A percentile compares a stretch with the other conserved stretches of the same genome.
Evolutionary conservation across 2,329 filamentous ascomycete genomes (phyloP).

Genomic region (Cercospora citrullina): DNA sequence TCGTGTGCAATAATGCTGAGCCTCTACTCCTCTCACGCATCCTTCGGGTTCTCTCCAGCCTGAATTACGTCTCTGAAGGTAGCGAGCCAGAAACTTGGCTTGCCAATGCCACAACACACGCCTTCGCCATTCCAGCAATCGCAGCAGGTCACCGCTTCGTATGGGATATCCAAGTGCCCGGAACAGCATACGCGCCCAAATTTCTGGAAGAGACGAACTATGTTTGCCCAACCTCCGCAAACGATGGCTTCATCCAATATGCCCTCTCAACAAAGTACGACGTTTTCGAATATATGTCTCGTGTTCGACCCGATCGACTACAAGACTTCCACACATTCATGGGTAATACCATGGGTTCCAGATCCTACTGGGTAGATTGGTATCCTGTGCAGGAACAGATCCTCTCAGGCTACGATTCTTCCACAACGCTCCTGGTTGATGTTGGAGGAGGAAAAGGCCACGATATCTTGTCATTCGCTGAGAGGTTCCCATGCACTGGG

Average conservation of each 20-base stretch:
- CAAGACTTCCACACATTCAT: conserved; percentile 12
- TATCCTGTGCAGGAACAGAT: not conserved
- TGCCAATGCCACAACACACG: not conserved
- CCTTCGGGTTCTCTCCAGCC: not conserved
- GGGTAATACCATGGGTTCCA: conserved; percentile 12
- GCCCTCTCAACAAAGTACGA: conserved; percentile 5
- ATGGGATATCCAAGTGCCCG: not conserved
- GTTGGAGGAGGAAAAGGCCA: not conserved
- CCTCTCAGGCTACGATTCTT: not conserved
- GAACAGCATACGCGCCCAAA: not conserved
- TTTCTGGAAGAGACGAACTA: not conserved
- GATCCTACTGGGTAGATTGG: conserved; percentile 11
- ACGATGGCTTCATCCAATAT: not conserved
- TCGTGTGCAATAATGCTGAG: not conserved
- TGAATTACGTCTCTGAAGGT: not conserved
- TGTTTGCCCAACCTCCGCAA: not conserved
- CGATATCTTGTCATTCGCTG: not conserved
- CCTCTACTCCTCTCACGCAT: not conserved
- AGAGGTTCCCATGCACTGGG: not conserved
- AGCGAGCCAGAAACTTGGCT: not conserved
- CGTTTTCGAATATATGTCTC: conserved; percentile 12
- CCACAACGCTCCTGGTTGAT: not conserved
- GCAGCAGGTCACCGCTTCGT: not conserved
- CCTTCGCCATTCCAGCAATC: not conserved
- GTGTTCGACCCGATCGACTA: conserved; percentile 6